phyloP scores from a whole-genome alignment of 495 filamentous ascomycete species.

The Aspergillus haitiensis region DNA sequence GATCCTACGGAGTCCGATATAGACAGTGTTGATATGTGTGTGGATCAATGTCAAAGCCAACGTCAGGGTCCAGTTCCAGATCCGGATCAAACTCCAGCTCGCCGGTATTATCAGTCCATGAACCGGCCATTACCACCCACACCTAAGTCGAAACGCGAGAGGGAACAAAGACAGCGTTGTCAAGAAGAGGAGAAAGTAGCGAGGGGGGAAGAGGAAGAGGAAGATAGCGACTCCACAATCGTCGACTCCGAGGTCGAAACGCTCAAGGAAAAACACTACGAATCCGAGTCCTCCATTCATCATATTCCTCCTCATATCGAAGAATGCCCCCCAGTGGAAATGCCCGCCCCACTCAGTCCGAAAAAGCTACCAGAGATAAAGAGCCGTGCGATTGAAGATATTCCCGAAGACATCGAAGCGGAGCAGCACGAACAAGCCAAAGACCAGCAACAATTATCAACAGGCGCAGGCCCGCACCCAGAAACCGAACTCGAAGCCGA shows the following conservation, averaged over 20 bases:
- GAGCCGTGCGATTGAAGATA: conserved; percentile 24
- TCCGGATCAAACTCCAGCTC: background rate
- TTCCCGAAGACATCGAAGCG: conserved; percentile 18
- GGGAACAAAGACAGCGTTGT: too few relatives aligned
- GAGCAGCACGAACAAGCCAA: background rate
- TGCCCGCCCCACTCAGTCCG: background rate
- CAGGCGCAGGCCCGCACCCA: background rate
- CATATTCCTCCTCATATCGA: background rate
- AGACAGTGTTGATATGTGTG: background rate
- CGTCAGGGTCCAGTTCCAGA: too few relatives aligned
- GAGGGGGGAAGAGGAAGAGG: background rate
- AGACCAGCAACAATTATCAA: background rate
- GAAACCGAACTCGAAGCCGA: background rate
- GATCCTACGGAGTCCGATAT: conserved; percentile 10
- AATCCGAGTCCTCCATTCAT: background rate
- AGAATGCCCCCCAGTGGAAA: background rate
- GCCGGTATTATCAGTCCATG: background rate
- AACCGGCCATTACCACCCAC: background rate
- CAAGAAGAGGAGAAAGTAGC: too few relatives aligned
- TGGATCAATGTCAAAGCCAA: background rate
- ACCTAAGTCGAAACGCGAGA: background rate
- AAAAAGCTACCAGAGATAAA: conserved; percentile 17
- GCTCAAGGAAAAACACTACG: background rate
- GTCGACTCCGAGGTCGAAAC: background rate
- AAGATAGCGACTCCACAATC: background rate